Base-by-base conservation (phyloP, 148 eudicot genomes). In the Rhododendron ovatum region DNA sequence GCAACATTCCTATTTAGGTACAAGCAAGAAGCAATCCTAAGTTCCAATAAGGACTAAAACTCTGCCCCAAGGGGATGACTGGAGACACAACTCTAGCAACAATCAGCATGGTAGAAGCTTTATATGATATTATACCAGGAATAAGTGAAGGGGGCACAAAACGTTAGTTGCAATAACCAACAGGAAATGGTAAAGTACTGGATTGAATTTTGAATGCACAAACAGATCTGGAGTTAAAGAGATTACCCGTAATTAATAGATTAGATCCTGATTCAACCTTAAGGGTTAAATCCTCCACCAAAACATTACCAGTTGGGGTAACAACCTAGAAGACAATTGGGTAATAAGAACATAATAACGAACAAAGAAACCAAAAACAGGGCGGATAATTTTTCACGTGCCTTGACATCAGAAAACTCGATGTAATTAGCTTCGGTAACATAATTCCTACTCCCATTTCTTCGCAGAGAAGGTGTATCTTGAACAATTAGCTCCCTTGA, bases 401-500 rank as follows among this genome's bases (percentile, higher is more conserved):
- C 99, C 99, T 98, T 95, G 45, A 98, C 99, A 77, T 86, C 90
- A 86, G 95, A 94, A 86, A 98, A 98, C 83, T 93, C 95, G 50
- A 98, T 98, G 92, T 93, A 98, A 82, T 94, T 92, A 84, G 98
- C 99, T 91, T 98, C 98, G 81, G 86, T 98, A 84, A 98, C 94
- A 88, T 93, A 95, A 88, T 92, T 98, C 87, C 88, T 91, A 85
- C 88, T 92, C 91, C 95, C 96, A 85, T 88, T 95, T 91, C 90
- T 89, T 83, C 83, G 94, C 51, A 91, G 88, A 85, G 92, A 92
- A 85, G 95, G 90, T 73, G 86, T 59, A 86, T 94, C 98, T 55
- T 87, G 93, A 82, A 61, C 79, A 81, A 95, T 90, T 87, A 98
- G 89, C 86, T 97, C 99, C 84, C 95, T 91, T 77, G 99, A 94